Percentiles rank a stretch among this genome's conserved stretches.
Conservation (phyloP, 768 basidiomycete species). For the Boletus barrowsii region DNA sequence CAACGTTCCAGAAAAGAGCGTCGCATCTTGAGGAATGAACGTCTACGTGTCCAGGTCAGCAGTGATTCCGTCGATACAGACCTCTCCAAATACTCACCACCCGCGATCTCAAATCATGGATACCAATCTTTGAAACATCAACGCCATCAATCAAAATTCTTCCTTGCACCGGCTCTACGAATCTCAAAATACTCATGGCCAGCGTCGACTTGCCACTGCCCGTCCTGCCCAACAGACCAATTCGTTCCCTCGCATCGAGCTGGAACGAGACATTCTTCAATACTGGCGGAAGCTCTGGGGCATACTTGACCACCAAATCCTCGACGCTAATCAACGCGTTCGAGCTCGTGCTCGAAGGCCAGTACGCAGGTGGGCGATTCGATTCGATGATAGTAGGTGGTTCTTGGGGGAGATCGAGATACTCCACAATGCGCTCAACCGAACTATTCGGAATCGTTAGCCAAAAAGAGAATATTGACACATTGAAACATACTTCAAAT, state of each 20-base stretch:
- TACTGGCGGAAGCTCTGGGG: conserved; percentile 80
- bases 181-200: conserved; percentile 82
- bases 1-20: conserved; percentile 77
- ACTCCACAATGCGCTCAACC: conserved; percentile 89
- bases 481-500: conserved; percentile 58
- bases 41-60: conserved; percentile 43
- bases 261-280: conserved; percentile 73
- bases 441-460: conserved; percentile 44
- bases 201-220: conserved; percentile 82
- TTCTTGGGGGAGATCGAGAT: conserved; percentile 86
- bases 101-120: conserved; percentile 78
- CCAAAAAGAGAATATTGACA: conserved; percentile 2
- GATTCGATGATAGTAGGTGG: conserved; percentile 73
- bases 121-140: conserved; percentile 80
- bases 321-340: conserved; percentile 64
- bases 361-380: conserved; percentile 82
- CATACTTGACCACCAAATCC: conserved; percentile 77
- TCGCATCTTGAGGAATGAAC: conserved; percentile 75
- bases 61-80: neutral
- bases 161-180: conserved; percentile 76
- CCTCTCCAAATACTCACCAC: conserved; percentile 42
- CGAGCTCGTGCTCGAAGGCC: conserved; percentile 74
- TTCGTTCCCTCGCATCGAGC: conserved; percentile 66
- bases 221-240: conserved; percentile 80
- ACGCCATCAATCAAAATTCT: conserved; percentile 83